A percentile compares a stretch with the other conserved stretches of the same genome.
Conservation (phyloP, 768 basidiomycete genomes). For the Pisolithus tinctorius region DNA sequence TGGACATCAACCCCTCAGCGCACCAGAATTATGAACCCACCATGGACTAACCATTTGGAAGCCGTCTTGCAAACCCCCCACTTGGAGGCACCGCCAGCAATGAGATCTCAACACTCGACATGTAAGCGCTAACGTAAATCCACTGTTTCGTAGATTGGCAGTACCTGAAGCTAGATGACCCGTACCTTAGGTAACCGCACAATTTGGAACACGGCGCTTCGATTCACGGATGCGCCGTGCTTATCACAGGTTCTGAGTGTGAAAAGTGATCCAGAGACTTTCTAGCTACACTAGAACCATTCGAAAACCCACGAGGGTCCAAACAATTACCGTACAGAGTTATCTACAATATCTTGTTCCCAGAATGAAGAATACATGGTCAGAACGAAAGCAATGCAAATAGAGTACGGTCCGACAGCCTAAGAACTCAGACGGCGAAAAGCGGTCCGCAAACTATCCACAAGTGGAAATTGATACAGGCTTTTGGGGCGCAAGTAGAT, state of each 20-base stretch:
- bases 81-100: conserved; percentile 15
- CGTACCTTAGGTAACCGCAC: conserved; percentile 63
- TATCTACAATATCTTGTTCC: conserved; percentile 28
- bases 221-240: conserved; percentile 64
- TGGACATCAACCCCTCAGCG: conserved; percentile 19
- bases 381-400: conserved; percentile 13
- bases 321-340: conserved; percentile 17
- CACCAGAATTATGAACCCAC: no score
- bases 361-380: conserved; percentile 13
- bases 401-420: conserved; percentile 9
- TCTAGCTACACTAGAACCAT: conserved; percentile 37
- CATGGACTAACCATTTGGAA: conserved; percentile 58
- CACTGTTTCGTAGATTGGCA: no score
- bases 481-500: conserved; percentile 9
- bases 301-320: conserved; percentile 23
- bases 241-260: conserved; percentile 63
- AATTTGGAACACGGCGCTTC: conserved; percentile 78
- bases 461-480: conserved; percentile 12
- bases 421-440: conserved; percentile 8
- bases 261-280: conserved; percentile 58
- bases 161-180: conserved; percentile 75
- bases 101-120: no score
- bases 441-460: conserved; percentile 26
- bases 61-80: conserved; percentile 46
- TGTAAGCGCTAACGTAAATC: no score